Evolutionary conservation across 345 rosid genomes (phyloP).

Genomic region (Psidium friedrichsthalianum): DNA sequence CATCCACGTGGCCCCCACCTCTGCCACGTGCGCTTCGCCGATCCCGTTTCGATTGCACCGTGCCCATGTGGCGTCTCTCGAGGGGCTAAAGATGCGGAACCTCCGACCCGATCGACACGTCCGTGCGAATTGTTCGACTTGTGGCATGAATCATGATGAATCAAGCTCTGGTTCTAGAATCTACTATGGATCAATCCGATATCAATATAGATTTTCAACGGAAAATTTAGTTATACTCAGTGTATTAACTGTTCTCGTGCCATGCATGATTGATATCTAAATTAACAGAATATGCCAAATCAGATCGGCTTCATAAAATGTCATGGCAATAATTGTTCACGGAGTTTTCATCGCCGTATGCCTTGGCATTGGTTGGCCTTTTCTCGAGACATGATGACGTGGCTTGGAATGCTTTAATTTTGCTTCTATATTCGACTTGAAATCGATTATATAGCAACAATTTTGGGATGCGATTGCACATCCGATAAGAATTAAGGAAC

Average conservation of each 20-base stretch:
- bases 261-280: neutral
- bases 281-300: neutral
- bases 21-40: too few relatives aligned
- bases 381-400: neutral
- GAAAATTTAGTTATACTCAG: neutral
- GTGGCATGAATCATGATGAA: too few relatives aligned
- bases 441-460: too few relatives aligned
- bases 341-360: neutral
- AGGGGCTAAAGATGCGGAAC: too few relatives aligned
- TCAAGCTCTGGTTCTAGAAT: neutral
- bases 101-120: too few relatives aligned
- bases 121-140: neutral
- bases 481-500: neutral
- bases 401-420: neutral
- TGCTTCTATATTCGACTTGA: accelerated
- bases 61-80: too few relatives aligned
- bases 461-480: neutral
- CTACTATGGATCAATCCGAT: neutral
- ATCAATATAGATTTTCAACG: neutral
- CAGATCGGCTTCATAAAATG: neutral
- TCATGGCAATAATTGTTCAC: accelerated
- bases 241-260: neutral
- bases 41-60: neutral
- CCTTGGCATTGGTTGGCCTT: accelerated
- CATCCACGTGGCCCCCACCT: neutral